Evolutionary conservation across 305 asterid species (phyloP).

Genomic region (Salvia sclarea): DNA sequence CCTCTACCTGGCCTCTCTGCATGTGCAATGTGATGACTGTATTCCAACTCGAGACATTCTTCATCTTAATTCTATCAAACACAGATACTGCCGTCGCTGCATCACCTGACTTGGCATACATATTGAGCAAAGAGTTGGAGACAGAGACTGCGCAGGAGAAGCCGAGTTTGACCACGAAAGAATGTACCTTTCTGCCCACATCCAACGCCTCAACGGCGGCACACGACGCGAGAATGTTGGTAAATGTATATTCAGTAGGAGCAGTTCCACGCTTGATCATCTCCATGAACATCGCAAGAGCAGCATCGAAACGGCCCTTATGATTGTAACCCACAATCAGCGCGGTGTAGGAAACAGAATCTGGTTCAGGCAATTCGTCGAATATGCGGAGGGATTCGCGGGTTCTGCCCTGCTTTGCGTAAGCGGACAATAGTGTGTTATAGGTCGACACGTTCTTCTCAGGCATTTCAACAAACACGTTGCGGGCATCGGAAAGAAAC

Average conservation of each 20-base stretch:
- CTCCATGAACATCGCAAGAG: constrained; percentile 55
- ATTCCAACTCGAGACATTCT: constrained; percentile 68
- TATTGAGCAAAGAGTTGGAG: constrained; percentile 69
- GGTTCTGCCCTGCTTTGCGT: constrained; percentile 60
- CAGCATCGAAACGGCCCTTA: constrained; percentile 48
- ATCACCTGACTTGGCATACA: constrained; percentile 79
- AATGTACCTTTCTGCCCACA: constrained; percentile 67
- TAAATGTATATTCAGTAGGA: constrained; percentile 66
- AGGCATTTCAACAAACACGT: constrained; percentile 74
- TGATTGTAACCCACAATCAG: constrained; percentile 74
- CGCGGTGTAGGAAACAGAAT: constrained; percentile 85
- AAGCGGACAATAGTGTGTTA: constrained; percentile 75
- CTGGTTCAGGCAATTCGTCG: constrained; percentile 53
- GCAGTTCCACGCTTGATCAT: constrained; percentile 51
- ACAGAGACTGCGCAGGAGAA: constrained; percentile 53
- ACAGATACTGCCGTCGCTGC: constrained; percentile 45
- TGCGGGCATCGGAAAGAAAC: constrained; percentile 52
- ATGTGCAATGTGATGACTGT: constrained; percentile 64
- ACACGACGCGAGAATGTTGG: constrained; percentile 73
- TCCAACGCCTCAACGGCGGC: constrained; percentile 49
- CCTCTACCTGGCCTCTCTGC: constrained; percentile 59
- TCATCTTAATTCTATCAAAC: constrained; percentile 53
- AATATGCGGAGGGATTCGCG: constrained; percentile 55
- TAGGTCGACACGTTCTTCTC: constrained; percentile 61
- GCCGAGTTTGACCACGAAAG: constrained; percentile 64